Percentiles rank a stretch among this genome's conserved stretches.
Conservation (phyloP, 1,284 basidiomycete genomes). For the Cryptococcus sp. region DNA sequence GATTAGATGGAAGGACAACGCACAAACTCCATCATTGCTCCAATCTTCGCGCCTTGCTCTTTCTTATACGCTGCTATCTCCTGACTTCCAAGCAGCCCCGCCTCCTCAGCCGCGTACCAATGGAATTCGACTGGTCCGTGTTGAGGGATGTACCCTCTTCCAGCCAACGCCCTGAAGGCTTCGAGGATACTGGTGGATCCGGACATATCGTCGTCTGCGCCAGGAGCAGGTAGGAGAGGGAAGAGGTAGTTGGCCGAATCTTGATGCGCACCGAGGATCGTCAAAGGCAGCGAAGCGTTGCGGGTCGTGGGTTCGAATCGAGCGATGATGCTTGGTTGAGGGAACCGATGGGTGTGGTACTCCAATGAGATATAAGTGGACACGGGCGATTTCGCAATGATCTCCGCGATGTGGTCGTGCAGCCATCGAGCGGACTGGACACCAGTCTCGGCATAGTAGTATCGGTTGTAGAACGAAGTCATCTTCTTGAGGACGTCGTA, state of each 20-base stretch:
- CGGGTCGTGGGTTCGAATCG: slow-evolving; percentile 29
- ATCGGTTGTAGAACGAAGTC: slow-evolving; percentile 28
- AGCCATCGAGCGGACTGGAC: slow-evolving; percentile 26
- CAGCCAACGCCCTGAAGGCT: slow-evolving; percentile 48
- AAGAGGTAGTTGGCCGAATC: slow-evolving; percentile 46
- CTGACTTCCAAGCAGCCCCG: slow-evolving; percentile 51
- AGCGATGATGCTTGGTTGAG: slow-evolving; percentile 51
- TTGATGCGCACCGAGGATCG: slow-evolving; percentile 53
- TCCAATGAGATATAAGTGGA: slow-evolving; percentile 28
- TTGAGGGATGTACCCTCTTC: slow-evolving; percentile 29
- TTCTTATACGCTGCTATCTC: slow-evolving; percentile 36
- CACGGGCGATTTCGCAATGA: slow-evolving; percentile 26
- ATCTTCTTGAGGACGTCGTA: slow-evolving; percentile 20
- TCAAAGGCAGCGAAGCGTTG: slow-evolving; percentile 27
- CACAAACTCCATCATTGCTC: slow-evolving; percentile 35
- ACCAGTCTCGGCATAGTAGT: slow-evolving; percentile 21
- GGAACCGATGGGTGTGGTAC: slow-evolving; percentile 47
- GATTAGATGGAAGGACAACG: slow-evolving; percentile 5
- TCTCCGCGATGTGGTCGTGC: slow-evolving; percentile 25
- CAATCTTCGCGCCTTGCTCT: slow-evolving; percentile 22
- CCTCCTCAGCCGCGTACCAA: slow-evolving; percentile 55
- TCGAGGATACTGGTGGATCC: slow-evolving; percentile 53
- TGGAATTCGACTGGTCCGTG: slow-evolving; percentile 50
- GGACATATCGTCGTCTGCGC: slow-evolving; percentile 53
- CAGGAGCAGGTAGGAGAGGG: slow-evolving; percentile 34